Evolutionary conservation across 805 yeast species (phyloP).

Genomic region (Wickerhamomyces mucosus): DNA sequence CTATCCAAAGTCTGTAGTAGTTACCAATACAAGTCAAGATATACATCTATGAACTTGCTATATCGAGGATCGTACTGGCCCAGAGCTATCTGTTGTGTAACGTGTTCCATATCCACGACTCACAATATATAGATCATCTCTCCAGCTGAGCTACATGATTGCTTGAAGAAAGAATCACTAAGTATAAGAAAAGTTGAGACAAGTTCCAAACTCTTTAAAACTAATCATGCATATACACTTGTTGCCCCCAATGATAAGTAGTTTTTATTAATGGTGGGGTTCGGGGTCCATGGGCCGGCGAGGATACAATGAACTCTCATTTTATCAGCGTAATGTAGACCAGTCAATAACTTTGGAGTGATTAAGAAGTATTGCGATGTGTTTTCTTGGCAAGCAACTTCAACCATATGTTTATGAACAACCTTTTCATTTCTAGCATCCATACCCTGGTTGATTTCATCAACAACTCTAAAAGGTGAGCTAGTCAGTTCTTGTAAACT

Average conservation of each 20-base stretch:
- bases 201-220: too few relatives aligned
- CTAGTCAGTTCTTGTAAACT: constrained; percentile 80
- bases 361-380: constrained; percentile 82
- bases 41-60: too few relatives aligned
- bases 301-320: constrained; percentile 84
- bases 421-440: constrained; percentile 84
- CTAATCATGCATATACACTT: constrained; percentile 9
- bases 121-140: too few relatives aligned
- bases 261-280: constrained; percentile 23
- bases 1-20: too few relatives aligned
- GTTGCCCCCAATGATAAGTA: constrained; percentile 28
- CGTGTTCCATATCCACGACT: too few relatives aligned
- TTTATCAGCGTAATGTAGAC: constrained; percentile 62
- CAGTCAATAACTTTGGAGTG: constrained; percentile 83
- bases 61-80: too few relatives aligned
- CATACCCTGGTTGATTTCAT: constrained; percentile 99
- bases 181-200: too few relatives aligned
- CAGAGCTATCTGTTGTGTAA: too few relatives aligned
- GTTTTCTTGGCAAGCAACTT: constrained; percentile 64
- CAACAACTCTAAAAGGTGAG: constrained; percentile 92
- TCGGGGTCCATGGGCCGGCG: constrained; percentile 43
- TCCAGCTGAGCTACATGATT: too few relatives aligned
- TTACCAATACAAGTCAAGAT: too few relatives aligned
- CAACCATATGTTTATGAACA: constrained; percentile 79
- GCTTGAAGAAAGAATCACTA: too few relatives aligned